Evolutionary conservation across 805 yeast species (phyloP).

Genomic region (Brettanomyces anomalus): DNA sequence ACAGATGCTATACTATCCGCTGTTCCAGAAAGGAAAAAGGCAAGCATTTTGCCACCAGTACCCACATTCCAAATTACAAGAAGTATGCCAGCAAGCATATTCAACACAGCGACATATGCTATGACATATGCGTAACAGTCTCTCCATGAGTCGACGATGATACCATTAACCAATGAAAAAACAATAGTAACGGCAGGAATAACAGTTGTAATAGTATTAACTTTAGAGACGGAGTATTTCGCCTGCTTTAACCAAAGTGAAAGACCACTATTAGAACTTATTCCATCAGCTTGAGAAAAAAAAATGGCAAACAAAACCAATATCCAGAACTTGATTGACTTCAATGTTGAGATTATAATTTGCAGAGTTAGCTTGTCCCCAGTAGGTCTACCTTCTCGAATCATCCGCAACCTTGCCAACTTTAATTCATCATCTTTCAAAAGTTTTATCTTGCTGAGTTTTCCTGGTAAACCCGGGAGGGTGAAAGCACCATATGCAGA

Average conservation of each 20-base stretch:
- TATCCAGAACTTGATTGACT: conserved; percentile 31
- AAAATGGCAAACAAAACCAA: conserved; percentile 25
- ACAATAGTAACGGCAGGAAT: conserved; percentile 34
- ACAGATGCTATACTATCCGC: conserved; percentile 49
- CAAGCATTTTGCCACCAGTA: conserved; percentile 32
- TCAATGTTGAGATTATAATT: conserved; percentile 25
- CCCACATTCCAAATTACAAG: conserved; percentile 44
- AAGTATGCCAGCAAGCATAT: conserved; percentile 1
- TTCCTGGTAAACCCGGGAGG: conserved; percentile 56
- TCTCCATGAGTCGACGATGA: conserved; percentile 28
- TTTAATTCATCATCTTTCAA: conserved; percentile 45
- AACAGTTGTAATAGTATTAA: conserved; percentile 31
- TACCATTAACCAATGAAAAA: conserved; percentile 30
- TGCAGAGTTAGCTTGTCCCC: conserved; percentile 21
- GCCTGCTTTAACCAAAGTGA: conserved; percentile 3
- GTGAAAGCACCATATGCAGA: conserved; percentile 12
- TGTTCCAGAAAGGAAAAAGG: conserved; percentile 31
- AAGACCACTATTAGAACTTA: background rate
- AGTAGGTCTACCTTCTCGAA: conserved; percentile 10
- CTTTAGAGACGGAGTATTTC: conserved; percentile 23
- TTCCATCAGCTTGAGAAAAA: background rate
- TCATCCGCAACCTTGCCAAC: conserved; percentile 35
- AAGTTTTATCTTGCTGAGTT: conserved; percentile 36
- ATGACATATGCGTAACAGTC: conserved; percentile 4
- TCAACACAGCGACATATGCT: conserved; percentile 2